Evolutionary conservation across 2,329 filamentous ascomycete genomes (phyloP).

Genomic region (Tolypocladium paradoxum): DNA sequence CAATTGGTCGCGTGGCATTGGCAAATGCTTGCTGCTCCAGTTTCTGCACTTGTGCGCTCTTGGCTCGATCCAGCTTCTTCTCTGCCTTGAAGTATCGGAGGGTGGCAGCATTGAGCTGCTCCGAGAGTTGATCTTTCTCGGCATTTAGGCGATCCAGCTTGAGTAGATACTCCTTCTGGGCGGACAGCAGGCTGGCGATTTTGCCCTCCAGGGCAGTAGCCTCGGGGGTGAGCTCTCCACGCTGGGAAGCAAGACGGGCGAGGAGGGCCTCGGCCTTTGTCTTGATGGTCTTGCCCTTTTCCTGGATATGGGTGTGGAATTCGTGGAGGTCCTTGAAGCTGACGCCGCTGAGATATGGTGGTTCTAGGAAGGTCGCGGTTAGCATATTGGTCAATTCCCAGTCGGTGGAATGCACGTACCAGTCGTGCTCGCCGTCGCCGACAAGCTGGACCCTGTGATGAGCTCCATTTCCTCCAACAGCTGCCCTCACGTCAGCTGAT

Average conservation of each 20-base stretch:
- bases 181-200: conserved; percentile 63
- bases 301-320: conserved; percentile 75
- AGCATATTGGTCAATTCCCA: conserved; percentile 5
- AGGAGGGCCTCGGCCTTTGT: conserved; percentile 63
- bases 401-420: conserved; percentile 11
- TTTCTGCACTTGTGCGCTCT: conserved; percentile 82
- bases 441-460: conserved; percentile 38
- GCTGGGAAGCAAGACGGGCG: conserved; percentile 36
- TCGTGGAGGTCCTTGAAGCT: conserved; percentile 52
- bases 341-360: conserved; percentile 46
- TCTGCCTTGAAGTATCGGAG: conserved; percentile 91
- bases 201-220: conserved; percentile 63
- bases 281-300: conserved; percentile 67
- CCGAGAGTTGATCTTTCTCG: conserved; percentile 77
- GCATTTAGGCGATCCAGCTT: conserved; percentile 64
- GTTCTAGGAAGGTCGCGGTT: conserved; percentile 27
- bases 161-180: conserved; percentile 70
- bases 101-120: conserved; percentile 79
- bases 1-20: conserved; percentile 44
- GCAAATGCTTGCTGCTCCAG: conserved; percentile 81
- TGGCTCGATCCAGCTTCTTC: conserved; percentile 82
- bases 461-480: conserved; percentile 54
- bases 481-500: conserved; percentile 22
- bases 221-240: conserved; percentile 52
- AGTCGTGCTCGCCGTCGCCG: conserved; percentile 8